Percentiles rank a stretch among this genome's conserved stretches.
Evolutionary conservation across 1,284 basidiomycete species (phyloP).

Genomic region (Tausonia pullulans): DNA sequence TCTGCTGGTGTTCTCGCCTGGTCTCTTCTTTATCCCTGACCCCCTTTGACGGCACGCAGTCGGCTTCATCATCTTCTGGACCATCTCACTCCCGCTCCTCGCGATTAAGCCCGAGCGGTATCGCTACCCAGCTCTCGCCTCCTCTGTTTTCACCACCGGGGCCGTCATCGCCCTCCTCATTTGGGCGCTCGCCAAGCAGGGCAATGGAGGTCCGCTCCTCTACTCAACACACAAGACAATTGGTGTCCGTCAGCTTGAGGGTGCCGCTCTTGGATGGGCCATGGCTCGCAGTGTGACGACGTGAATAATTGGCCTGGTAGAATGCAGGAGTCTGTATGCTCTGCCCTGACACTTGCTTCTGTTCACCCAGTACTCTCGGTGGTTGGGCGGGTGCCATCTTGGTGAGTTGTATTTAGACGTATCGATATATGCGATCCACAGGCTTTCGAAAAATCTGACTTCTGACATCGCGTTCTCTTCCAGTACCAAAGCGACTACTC

Average conservation of each 20-base stretch:
- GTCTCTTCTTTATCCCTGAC: conserved; percentile 26
- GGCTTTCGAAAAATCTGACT: too few relatives aligned
- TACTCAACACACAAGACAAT: conserved; percentile 24
- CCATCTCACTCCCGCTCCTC: conserved; percentile 30
- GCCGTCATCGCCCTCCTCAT: conserved; percentile 31
- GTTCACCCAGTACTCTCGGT: not conserved
- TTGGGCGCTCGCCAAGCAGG: conserved; percentile 30
- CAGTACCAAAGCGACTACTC: conserved; percentile 8
- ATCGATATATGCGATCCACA: too few relatives aligned
- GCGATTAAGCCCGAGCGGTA: conserved; percentile 30
- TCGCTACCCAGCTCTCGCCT: conserved; percentile 31
- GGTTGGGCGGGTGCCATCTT: not conserved
- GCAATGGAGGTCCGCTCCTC: conserved; percentile 32
- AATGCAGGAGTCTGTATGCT: not conserved
- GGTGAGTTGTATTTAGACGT: not conserved
- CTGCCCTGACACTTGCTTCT: not conserved
- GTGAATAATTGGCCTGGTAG: conserved; percentile 20
- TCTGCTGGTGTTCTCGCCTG: conserved; percentile 12
- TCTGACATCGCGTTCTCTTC: too few relatives aligned
- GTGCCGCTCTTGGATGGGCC: conserved; percentile 31
- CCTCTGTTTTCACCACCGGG: conserved; percentile 26
- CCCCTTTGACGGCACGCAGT: conserved; percentile 24
- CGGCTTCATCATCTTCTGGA: conserved; percentile 33
- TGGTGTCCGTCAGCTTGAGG: conserved; percentile 21
- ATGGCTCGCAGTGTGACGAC: conserved; percentile 30